phyloP scores from a whole-genome alignment of 495 filamentous ascomycete species.

The Cetradonia linearis region DNA sequence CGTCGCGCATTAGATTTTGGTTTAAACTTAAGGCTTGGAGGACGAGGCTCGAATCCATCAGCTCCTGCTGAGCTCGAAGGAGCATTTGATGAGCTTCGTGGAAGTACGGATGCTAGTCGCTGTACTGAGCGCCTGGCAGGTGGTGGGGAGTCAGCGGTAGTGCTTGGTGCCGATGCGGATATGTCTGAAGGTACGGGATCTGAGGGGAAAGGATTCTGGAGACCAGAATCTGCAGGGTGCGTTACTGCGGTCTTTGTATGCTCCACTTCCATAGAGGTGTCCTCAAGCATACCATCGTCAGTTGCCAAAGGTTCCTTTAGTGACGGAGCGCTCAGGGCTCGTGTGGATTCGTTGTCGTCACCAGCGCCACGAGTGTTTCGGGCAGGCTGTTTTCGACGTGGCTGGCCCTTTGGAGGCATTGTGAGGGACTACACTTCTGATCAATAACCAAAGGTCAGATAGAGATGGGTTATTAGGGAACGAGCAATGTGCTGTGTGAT shows the following conservation, averaged over 20 bases:
- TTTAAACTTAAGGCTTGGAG: slow-evolving; percentile 35
- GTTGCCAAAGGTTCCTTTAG: slow-evolving; percentile 7
- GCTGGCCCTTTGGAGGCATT: slow-evolving; percentile 39
- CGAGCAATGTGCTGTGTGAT: not conserved
- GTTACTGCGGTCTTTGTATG: not conserved
- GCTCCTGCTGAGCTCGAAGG: not conserved
- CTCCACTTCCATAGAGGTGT: not conserved
- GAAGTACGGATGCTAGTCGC: slow-evolving; percentile 15
- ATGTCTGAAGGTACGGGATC: not conserved
- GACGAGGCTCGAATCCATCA: not conserved
- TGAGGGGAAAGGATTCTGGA: too few species aligned
- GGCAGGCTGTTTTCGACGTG: slow-evolving; percentile 29
- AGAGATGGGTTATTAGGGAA: not conserved
- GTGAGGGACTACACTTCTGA: not conserved
- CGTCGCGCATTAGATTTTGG: slow-evolving; percentile 39
- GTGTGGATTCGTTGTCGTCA: not conserved
- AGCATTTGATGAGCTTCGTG: not conserved
- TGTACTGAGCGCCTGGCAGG: slow-evolving; percentile 10
- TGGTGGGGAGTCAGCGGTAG: slow-evolving; percentile 5
- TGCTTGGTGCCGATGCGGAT: not conserved
- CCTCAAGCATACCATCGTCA: not conserved
- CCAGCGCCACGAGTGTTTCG: slow-evolving; percentile 13
- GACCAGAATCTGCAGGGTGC: not conserved
- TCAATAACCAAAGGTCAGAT: not conserved
- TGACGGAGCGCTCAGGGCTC: slow-evolving; percentile 5